Conservation (phyloP, 73 alveolate species). For the Paramecium pentaurelia region DNA sequence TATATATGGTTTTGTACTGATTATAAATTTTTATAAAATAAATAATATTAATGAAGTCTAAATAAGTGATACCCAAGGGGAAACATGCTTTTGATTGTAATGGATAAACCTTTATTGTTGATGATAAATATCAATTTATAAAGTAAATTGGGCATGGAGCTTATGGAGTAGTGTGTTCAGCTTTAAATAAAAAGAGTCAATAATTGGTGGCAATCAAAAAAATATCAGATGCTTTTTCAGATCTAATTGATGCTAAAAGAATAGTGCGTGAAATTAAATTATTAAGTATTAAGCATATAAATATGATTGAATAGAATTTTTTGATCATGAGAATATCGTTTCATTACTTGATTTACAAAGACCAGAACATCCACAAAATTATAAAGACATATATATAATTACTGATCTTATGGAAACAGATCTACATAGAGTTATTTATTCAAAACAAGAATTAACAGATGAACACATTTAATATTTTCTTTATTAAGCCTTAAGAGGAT, state of each 20-base stretch:
- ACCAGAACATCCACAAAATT: constrained; percentile 70
- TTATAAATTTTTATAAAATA: background rate
- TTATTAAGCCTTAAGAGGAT: constrained; percentile 78
- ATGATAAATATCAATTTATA: constrained; percentile 64
- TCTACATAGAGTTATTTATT: constrained; percentile 76
- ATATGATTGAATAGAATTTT: constrained; percentile 58
- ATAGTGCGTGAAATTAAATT: constrained; percentile 68
- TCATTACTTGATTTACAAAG: constrained; percentile 79
- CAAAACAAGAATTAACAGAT: constrained; percentile 69
- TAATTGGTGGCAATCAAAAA: constrained; percentile 77
- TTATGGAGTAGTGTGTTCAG: constrained; percentile 73
- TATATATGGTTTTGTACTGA: background rate
- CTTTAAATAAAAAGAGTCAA: constrained; percentile 59
- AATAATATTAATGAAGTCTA: background rate
- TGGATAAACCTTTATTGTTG: constrained; percentile 66
- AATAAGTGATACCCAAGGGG: constrained; percentile 51
- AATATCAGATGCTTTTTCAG: constrained; percentile 76
- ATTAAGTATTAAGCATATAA: background rate
- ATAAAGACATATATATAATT: constrained; percentile 76
- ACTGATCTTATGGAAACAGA: constrained; percentile 87
- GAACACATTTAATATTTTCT: constrained; percentile 72
- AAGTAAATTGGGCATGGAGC: constrained; percentile 74
- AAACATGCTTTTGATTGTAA: constrained; percentile 55
- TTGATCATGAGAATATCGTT: constrained; percentile 86
- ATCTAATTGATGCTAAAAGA: constrained; percentile 66